Evolutionary conservation across 2,329 filamentous ascomycete species (phyloP).

Genomic region (Aspergillus viridinutans): DNA sequence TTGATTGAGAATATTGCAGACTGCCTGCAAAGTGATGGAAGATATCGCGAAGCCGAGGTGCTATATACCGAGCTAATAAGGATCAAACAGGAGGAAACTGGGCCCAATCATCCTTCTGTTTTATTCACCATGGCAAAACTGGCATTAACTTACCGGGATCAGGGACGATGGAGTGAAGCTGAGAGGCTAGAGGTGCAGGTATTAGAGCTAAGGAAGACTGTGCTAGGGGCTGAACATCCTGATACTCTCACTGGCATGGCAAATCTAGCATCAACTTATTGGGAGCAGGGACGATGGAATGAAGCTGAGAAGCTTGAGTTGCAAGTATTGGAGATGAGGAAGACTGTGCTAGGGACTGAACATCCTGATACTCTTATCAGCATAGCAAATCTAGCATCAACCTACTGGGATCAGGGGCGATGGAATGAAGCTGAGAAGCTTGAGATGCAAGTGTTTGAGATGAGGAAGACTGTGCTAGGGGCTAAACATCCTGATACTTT

Average conservation of each 20-base stretch:
- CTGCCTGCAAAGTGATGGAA: background rate
- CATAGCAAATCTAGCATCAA: too few species aligned
- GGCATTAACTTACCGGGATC: constrained; percentile 2
- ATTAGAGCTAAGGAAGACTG: too few species aligned
- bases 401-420: background rate
- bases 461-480: constrained; percentile 10
- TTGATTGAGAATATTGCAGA: background rate
- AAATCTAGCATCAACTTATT: background rate
- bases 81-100: constrained; percentile 12
- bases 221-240: too few species aligned
- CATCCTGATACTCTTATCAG: too few species aligned
- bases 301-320: too few species aligned
- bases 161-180: background rate
- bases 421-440: constrained; percentile 16
- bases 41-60: background rate
- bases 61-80: constrained; percentile 4
- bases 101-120: background rate
- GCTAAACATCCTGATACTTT: constrained; percentile 5
- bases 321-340: too few species aligned
- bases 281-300: background rate
- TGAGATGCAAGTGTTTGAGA: constrained; percentile 14
- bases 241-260: too few species aligned
- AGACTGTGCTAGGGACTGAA: too few species aligned
- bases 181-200: too few species aligned
- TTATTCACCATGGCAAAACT: constrained; percentile 3